phyloP scores from a whole-genome alignment of 345 rosid genomes.

The Zanthoxylum bungeanum region DNA sequence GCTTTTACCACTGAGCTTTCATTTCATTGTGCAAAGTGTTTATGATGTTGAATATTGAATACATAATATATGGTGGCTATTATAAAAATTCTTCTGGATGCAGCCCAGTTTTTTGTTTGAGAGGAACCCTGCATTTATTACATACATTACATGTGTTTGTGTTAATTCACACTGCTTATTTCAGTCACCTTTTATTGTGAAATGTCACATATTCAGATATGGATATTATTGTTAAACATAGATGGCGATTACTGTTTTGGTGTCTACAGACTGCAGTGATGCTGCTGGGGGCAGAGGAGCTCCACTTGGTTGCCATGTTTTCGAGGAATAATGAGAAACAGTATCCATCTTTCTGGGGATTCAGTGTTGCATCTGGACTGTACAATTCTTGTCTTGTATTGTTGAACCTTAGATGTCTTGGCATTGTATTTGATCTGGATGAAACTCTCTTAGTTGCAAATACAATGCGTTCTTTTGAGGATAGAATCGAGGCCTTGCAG shows the following conservation, averaged over 20 bases:
- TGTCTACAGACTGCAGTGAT: conserved; percentile 82
- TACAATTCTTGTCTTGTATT: conserved; percentile 79
- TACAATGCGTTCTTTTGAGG: conserved; percentile 96
- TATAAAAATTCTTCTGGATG: background rate
- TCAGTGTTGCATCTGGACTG: conserved; percentile 64
- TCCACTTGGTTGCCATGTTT: conserved; percentile 93
- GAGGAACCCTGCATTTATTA: background rate
- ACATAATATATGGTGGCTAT: background rate
- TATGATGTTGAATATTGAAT: background rate
- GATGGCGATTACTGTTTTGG: conserved; percentile 18
- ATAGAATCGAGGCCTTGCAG: conserved; percentile 75
- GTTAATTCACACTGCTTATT: conserved; percentile 2
- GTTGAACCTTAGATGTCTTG: conserved; percentile 93
- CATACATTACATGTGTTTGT: background rate
- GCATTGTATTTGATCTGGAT: conserved; percentile 97
- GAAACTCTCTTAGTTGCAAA: conserved; percentile 96
- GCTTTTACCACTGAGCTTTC: too few relatives aligned
- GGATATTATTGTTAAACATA: background rate
- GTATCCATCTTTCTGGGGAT: conserved; percentile 90
- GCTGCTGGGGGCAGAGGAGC: conserved; percentile 73
- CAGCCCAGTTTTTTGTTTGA: background rate
- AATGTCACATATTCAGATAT: background rate
- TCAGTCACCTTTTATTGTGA: background rate
- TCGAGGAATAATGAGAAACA: conserved; percentile 47
- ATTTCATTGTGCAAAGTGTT: background rate